Base-by-base conservation (phyloP, 164 flowering plant genomes). In the Nymphaea thermarum region DNA sequence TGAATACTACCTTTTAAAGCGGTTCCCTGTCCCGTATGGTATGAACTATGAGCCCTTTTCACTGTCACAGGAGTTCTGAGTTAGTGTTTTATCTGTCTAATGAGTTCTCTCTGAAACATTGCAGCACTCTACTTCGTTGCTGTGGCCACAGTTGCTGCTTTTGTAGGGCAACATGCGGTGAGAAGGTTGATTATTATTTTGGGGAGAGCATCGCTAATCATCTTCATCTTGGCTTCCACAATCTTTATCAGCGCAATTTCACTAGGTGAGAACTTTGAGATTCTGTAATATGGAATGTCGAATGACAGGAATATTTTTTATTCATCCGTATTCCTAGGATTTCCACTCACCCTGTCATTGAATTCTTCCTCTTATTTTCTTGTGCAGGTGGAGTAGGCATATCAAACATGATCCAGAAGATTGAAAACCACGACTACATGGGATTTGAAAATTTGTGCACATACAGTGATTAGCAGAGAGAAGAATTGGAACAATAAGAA, bases 21-120 rank as follows among this genome's bases (percentile, higher is more conserved):
- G 96, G 65, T 93, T 93, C 68, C 98, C 98, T 25, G 87, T 93
- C 64, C 98, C 98, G 65, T 91, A 91, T 60, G 97, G 97, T 93
- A 72, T 74, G 78, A 45, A 45, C 11, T 45, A 6, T 47, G 4
- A 47, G 7, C 55, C 55, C 12, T 25, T 47, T 12, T 47, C 4
- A 47, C 55, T 2, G 55, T 6, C 3, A 25, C 36, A 0, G 36
- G 36, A 25, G 36, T 25, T 25, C 36, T 25, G 36, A 25, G 55
- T 47, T 2, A 5, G 55, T 6, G 12, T 6, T 6, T 47, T 7
- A 3, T 47, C 55, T 47, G 55, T 6, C 55, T 47, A 12, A 47
- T 6, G 55, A 12, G 12, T 47, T 12, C 4, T 47, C 55, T 47
- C 5, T 47, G 55, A 3, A 3, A 7, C 12, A 55, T 70, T 41